Conservation (phyloP, 2,329 filamentous ascomycete species). For the Hymenoscyphus albidus region DNA sequence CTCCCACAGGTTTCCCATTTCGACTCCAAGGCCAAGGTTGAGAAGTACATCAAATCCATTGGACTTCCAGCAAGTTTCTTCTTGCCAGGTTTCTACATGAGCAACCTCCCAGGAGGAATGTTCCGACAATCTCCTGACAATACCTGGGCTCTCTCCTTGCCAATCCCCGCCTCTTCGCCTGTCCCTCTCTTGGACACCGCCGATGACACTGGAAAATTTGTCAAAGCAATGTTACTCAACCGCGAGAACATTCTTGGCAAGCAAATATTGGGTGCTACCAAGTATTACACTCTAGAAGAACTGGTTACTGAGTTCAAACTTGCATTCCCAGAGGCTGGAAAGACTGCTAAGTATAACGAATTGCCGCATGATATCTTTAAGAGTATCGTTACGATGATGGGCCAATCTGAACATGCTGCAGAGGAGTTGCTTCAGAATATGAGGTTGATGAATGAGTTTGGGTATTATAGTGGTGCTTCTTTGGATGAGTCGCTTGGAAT, state of each 20-base stretch:
- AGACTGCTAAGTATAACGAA: conserved; percentile 37
- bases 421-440: conserved; percentile 53
- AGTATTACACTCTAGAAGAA: conserved; percentile 40
- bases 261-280: conserved; percentile 41
- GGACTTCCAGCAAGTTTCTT: conserved; percentile 47
- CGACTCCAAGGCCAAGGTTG: conserved; percentile 38
- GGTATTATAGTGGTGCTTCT: conserved; percentile 48
- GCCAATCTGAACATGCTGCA: conserved; percentile 39
- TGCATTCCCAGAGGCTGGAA: conserved; percentile 40
- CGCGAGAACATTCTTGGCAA: conserved; percentile 41
- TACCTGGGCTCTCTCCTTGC: conserved; percentile 32
- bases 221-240: conserved; percentile 33
- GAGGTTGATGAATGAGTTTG: conserved; percentile 47
- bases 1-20: conserved; percentile 41
- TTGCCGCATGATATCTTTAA: conserved; percentile 42
- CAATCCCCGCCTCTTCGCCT: conserved; percentile 30
- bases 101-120: conserved; percentile 39
- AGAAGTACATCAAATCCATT: conserved; percentile 36
- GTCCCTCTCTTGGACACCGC: conserved; percentile 36
- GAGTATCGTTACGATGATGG: conserved; percentile 34
- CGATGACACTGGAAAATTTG: conserved; percentile 37
- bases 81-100: conserved; percentile 49
- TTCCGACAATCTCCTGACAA: conserved; percentile 30
- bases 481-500: conserved; percentile 39
- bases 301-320: conserved; percentile 41